These are phyloP conservation scores for Lablab purpureus DNA, from an alignment of 306 rosid species.

Conservation along the genomic window DNA sequence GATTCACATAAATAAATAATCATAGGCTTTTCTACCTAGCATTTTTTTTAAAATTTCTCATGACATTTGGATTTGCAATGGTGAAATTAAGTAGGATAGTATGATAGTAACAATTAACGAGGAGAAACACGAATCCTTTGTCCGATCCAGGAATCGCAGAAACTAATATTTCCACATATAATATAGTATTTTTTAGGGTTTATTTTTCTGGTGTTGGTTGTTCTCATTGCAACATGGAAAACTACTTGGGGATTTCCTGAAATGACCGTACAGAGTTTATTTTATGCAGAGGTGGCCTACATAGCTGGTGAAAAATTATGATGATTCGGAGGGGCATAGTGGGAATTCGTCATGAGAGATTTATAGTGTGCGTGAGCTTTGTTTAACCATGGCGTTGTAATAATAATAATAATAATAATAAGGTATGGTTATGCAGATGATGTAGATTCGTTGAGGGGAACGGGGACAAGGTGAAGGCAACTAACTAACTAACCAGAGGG, in stretches of 20 bases:
- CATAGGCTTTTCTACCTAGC: background rate
- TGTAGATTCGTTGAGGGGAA: slow-evolving; percentile 47
- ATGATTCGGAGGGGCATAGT: background rate
- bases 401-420: background rate
- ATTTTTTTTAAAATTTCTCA: background rate
- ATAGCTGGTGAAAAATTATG: slow-evolving; percentile 17
- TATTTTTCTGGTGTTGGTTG: background rate
- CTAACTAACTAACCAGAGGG: slow-evolving; percentile 20
- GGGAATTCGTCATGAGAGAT: background rate
- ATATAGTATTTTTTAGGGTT: background rate
- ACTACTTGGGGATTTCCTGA: background rate
- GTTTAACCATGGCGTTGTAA: no score
- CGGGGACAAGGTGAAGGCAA: slow-evolving; percentile 46
- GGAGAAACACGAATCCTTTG: slow-evolving; percentile 1
- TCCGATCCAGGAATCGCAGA: background rate
- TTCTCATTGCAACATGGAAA: background rate
- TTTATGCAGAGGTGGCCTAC: background rate
- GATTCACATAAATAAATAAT: background rate
- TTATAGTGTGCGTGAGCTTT: no score
- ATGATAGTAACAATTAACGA: background rate
- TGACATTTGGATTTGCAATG: background rate
- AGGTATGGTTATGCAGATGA: slow-evolving; percentile 17
- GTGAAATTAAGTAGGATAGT: background rate
- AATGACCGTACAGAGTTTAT: background rate
- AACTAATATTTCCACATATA: background rate